Percentiles rank a stretch among this genome's conserved stretches.
Evolutionary conservation across 2,329 filamentous ascomycete species (phyloP).

Genomic region (Colletotrichum cereale): DNA sequence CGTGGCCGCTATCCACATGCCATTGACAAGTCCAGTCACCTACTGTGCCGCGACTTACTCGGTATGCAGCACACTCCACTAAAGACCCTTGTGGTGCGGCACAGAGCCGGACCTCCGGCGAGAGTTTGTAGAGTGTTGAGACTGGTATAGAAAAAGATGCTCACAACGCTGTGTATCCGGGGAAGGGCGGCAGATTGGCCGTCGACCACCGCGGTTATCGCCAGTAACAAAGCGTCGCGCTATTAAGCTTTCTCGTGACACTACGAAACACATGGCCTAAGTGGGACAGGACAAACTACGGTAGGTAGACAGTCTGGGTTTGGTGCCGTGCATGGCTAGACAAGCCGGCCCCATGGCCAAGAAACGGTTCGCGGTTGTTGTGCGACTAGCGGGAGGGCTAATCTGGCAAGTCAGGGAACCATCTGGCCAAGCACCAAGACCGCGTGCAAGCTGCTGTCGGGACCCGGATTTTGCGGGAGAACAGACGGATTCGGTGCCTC

Average conservation of each 20-base stretch:
- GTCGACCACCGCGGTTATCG: not conserved
- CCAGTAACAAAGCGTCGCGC: slow-evolving; percentile 3
- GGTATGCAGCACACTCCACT: not conserved
- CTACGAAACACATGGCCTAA: slow-evolving; percentile 18
- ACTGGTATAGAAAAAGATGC: not conserved
- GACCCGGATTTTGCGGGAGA: slow-evolving; percentile 38
- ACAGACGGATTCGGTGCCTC: slow-evolving; percentile 6
- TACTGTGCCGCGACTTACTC: not conserved
- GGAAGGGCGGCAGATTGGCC: not conserved
- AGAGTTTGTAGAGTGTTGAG: not conserved
- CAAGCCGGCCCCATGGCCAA: slow-evolving; percentile 30
- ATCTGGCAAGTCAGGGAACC: slow-evolving; percentile 28
- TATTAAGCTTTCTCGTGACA: slow-evolving; percentile 39
- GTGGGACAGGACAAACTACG: slow-evolving; percentile 9
- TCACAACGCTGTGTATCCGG: not conserved
- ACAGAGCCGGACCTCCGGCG: slow-evolving; percentile 31
- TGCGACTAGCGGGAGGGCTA: slow-evolving; percentile 39
- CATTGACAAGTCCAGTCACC: slow-evolving; percentile 10
- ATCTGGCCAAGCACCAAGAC: slow-evolving; percentile 22
- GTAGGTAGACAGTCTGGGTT: slow-evolving; percentile 2
- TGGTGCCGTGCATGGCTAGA: slow-evolving; percentile 7
- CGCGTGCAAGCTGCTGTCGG: slow-evolving; percentile 8
- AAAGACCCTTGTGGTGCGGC: slow-evolving; percentile 12
- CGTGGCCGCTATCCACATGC: slow-evolving; percentile 20
- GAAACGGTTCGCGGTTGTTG: slow-evolving; percentile 37